Evolutionary conservation across 257 asterid species (phyloP), one percentile per base, ranked within the genome.

Genomic region (Solanum pimpinellifolium): DNA sequence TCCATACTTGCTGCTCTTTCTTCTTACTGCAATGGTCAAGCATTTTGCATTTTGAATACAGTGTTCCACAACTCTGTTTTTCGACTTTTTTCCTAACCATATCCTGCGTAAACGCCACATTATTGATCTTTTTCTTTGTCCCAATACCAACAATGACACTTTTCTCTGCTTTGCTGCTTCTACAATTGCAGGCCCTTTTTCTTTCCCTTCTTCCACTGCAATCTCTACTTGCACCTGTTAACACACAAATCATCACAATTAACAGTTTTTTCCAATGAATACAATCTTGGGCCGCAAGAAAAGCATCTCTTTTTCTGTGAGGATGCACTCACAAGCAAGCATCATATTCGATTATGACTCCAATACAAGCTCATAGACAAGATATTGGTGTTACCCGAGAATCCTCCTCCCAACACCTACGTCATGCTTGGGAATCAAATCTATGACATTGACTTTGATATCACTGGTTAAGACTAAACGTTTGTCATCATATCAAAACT

Each of bases 11-110:
- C 88, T 90, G 90, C 92, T 88, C 69, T 95, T 96, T 82, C 93
- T 92, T 91, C 98, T 93, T 47, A 96, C 98, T 4, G 99, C 98
- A 87, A 96, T 92, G 3, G 99, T 92, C 98, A 96, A 91, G 93
- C 99, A 96, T 68, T 91, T 91, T 14, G 99, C 94, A 86, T 94
- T 93, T 42, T 94, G 94, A 47, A 96, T 94, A 88, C 99, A 96
- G 89, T 93, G 94, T 83, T 95, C 95, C 9, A 92, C 95, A 16
- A 91, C 93, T 83, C 92, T 91, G 88, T 85, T 90, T 70, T 84
- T 85, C 14, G 76, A 86, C 75, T 88, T 92, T 83, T 86, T 91
- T 89, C 86, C 90, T 73, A 83, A 42, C 95, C 98, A 94, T 9
- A 94, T 77, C 92, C 86, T 93, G 85, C 88, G 94, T n/a, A 95